Evolutionary conservation across 225 moss, liverwort and hornwort species (phyloP), one percentile per base, ranked within the genome.

Genomic region (Antitrichia curtipendula): DNA sequence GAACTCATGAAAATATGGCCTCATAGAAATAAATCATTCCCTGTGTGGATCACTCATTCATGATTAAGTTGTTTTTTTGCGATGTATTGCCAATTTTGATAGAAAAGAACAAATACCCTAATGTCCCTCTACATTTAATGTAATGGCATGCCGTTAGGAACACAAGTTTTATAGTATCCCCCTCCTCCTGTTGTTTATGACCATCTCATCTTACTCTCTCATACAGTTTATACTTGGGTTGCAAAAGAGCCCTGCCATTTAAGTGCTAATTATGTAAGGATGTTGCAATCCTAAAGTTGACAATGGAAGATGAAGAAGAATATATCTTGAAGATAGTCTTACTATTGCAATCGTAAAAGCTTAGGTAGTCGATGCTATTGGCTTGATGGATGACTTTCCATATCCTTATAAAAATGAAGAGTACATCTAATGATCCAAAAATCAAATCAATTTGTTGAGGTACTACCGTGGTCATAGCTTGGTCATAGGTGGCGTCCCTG

Each of bases 241-340:
- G 13, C 3, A 20, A 74, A 31, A 0, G 12, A 12, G 2, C 8
- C 4, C 4, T 0, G 1, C 19, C 49, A 12, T 32, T n/a, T 47
- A 31, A 18, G 2, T 31, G 0, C 7, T 7, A 31, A 18, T 7
- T 7, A 0, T 31, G 0, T 31, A 73, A 73, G 2, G 19, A 47
- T 49, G 31, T 47, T 74, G 6, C 49, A 74, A 31, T 0, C 2
- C 0, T 31, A 6, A 31, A 47, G 2, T 47, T 18, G 1, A 31
- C 0, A 1, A 12, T 49, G 6, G 2, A 74, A 74, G 20, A 32
- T 31, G 12, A 74, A 45, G 4, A 18, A 49, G 7, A 73, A 1
- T 2, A 10, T 73, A 0, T 12, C 0, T 70, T 70, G 15, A 1
- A 1, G 15, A 31, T 64, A 36, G 10, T 10, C 36, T 5, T 36